Conservation (phyloP, 306 rosid species). For the Heteromeles arbutifolia region DNA sequence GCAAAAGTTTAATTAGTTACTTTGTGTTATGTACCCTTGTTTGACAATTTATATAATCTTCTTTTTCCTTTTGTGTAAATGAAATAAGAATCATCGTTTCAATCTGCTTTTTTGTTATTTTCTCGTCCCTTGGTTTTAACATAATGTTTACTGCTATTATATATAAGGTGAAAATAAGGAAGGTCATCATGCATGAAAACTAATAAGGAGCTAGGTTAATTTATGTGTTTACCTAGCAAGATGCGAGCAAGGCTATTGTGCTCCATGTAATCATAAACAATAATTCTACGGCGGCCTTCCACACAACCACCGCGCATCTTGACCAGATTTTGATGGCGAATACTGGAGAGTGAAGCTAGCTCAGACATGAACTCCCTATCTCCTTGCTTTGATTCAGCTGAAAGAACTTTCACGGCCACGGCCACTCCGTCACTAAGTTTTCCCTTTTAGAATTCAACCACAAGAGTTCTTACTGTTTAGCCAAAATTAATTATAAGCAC, state of each 20-base stretch:
- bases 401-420: slow-evolving; percentile 28
- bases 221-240: slow-evolving; percentile 7
- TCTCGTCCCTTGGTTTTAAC: no score
- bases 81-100: no score
- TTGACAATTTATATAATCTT: no score
- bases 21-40: no score
- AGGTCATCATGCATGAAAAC: no score
- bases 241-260: slow-evolving; percentile 21
- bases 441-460: slow-evolving; percentile 13
- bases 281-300: slow-evolving; percentile 18
- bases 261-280: slow-evolving; percentile 26
- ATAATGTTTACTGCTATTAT: neutral
- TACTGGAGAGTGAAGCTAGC: slow-evolving; percentile 21
- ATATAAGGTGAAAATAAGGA: neutral
- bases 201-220: neutral
- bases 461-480: neutral
- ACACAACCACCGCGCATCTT: slow-evolving; percentile 21
- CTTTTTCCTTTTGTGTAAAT: no score
- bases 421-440: slow-evolving; percentile 9
- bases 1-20: no score
- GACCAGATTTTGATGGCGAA: slow-evolving; percentile 22
- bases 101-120: no score
- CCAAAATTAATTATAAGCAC: neutral
- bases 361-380: slow-evolving; percentile 32
- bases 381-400: slow-evolving; percentile 27